phyloP scores from a whole-genome alignment of 805 yeast species.

The Maudiozyma pseudohumilis region DNA sequence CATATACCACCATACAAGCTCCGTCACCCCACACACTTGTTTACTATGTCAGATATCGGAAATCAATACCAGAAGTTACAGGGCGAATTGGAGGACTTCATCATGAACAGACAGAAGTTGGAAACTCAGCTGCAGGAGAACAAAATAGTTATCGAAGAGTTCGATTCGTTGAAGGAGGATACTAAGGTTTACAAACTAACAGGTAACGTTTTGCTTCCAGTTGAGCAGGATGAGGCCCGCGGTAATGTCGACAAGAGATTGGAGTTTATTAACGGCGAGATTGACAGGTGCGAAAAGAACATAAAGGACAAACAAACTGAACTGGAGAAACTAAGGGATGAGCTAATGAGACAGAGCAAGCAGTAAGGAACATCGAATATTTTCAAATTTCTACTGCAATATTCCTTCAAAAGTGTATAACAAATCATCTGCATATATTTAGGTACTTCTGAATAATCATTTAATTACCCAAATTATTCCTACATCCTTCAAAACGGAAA shows the following conservation, averaged over 20 bases:
- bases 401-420: too few relatives aligned
- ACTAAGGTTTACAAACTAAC: slow-evolving; percentile 79
- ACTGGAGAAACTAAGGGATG: slow-evolving; percentile 51
- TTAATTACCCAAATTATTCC: too few relatives aligned
- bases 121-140: slow-evolving; percentile 95
- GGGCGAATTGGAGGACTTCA: slow-evolving; percentile 39
- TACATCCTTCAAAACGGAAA: too few relatives aligned
- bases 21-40: too few relatives aligned
- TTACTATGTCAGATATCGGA: slow-evolving; percentile 18
- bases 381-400: neutral
- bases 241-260: slow-evolving; percentile 79
- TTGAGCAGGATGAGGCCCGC: slow-evolving; percentile 73
- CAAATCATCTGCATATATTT: too few relatives aligned
- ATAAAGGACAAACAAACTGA: slow-evolving; percentile 46
- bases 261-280: slow-evolving; percentile 76
- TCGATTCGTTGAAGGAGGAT: slow-evolving; percentile 51
- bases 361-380: slow-evolving; percentile 10
- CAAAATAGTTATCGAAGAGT: slow-evolving; percentile 77
- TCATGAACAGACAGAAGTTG: slow-evolving; percentile 69
- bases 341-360: slow-evolving; percentile 32
- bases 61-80: slow-evolving; percentile 35
- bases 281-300: slow-evolving; percentile 63
- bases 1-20: neutral
- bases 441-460: too few relatives aligned
- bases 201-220: slow-evolving; percentile 89